These are phyloP conservation scores for Calamus simplicifolius DNA, from an alignment of 176 grass and related monocot genomes.

Conservation along the genomic window DNA sequence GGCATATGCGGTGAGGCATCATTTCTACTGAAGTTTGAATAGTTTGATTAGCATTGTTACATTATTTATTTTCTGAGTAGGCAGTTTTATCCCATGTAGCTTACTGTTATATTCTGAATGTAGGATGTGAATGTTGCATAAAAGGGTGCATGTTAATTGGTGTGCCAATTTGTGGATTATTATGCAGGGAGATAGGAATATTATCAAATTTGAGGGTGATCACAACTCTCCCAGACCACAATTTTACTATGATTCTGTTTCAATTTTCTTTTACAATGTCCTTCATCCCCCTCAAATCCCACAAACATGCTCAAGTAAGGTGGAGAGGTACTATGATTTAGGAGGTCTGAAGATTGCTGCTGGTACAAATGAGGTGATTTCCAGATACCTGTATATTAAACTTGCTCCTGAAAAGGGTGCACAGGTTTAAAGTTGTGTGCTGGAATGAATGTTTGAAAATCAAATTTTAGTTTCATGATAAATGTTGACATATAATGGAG, in stretches of 20 bases:
- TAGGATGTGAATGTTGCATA: too few species aligned
- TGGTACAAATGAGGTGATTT: constrained; percentile 69
- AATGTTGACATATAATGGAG: too few species aligned
- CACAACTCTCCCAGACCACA: constrained; percentile 94
- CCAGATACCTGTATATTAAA: constrained; percentile 17
- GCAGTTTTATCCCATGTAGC: too few species aligned
- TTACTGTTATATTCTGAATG: too few species aligned
- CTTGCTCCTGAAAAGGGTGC: background rate
- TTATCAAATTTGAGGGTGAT: constrained; percentile 97
- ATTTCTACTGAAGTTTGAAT: constrained; percentile 7
- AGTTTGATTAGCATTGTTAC: too few species aligned
- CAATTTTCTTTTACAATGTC: constrained; percentile 97
- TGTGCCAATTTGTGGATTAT: background rate
- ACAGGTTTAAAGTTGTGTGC: too few species aligned
- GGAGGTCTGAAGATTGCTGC: constrained; percentile 54
- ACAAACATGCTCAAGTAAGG: constrained; percentile 56
- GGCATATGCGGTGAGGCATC: constrained; percentile 61
- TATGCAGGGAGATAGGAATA: constrained; percentile 87
- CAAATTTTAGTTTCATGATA: too few species aligned
- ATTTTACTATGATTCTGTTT: constrained; percentile 99
- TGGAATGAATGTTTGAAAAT: too few species aligned
- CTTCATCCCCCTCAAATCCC: constrained; percentile 79
- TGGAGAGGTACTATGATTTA: constrained; percentile 74
- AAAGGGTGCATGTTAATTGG: too few species aligned
- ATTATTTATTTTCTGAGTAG: too few species aligned